These are phyloP conservation scores for Astragalus membranaceus DNA, from an alignment of 306 rosid genomes.

Conservation along the genomic window DNA sequence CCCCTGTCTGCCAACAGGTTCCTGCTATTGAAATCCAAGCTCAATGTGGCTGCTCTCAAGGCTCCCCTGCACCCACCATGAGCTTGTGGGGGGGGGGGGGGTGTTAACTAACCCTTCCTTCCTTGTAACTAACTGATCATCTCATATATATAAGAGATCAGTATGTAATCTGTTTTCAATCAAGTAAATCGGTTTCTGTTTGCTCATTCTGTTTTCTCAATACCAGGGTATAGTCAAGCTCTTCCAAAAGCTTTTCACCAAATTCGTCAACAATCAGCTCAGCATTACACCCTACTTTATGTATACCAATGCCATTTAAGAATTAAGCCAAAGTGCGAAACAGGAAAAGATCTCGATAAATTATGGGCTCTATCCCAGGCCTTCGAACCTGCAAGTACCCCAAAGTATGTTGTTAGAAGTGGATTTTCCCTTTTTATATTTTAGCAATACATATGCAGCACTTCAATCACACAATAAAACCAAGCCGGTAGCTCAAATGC, in stretches of 20 bases:
- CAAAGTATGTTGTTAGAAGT: conserved; percentile 4
- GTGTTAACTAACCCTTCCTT: too few species aligned
- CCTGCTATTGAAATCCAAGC: too few species aligned
- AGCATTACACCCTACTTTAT: conserved; percentile 93
- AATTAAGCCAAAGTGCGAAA: conserved; percentile 93
- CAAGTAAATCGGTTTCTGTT: too few species aligned
- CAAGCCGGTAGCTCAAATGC: not conserved
- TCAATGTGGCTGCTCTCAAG: too few species aligned
- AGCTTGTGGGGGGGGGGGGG: too few species aligned
- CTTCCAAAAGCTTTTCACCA: conserved; percentile 99
- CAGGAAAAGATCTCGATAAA: conserved; percentile 89
- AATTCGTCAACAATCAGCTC: conserved; percentile 98
- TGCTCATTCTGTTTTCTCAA: too few species aligned
- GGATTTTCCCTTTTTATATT: not conserved
- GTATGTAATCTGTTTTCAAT: too few species aligned
- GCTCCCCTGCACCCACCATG: too few species aligned
- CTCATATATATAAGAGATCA: too few species aligned
- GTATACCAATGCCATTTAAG: conserved; percentile 80
- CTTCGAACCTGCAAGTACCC: conserved; percentile 74
- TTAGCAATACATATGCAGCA: conserved; percentile 7
- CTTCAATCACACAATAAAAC: conserved; percentile 4
- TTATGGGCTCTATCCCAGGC: conserved; percentile 90
- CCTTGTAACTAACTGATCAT: too few species aligned
- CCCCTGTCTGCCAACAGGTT: too few species aligned
- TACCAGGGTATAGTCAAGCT: conserved; percentile 98